Evolutionary conservation across 2,329 filamentous ascomycete genomes (phyloP).

Genomic region (Endoconidiophora laricicola): DNA sequence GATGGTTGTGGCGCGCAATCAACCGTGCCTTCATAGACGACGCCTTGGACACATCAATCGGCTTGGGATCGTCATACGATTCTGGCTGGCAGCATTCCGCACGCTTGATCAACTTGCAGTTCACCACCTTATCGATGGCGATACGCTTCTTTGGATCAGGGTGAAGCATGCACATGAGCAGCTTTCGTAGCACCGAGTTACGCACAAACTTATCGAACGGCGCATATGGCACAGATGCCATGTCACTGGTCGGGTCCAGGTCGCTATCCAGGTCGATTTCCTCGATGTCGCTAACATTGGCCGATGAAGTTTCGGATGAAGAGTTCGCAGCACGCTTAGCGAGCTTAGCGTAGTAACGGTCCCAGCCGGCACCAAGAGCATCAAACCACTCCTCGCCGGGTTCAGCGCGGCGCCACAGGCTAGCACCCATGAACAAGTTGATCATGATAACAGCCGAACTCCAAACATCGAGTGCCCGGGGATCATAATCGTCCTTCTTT

Average conservation of each 20-base stretch:
- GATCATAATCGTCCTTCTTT: constrained; percentile 50
- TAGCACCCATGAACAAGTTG: constrained; percentile 54
- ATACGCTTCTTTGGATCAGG: constrained; percentile 57
- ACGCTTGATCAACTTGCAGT: constrained; percentile 54
- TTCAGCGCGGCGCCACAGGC: constrained; percentile 58
- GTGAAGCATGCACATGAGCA: constrained; percentile 70
- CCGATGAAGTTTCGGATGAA: too few relatives aligned
- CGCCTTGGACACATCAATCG: constrained; percentile 42
- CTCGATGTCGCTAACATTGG: too few relatives aligned
- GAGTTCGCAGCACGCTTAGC: too few relatives aligned
- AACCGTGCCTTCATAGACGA: constrained; percentile 29
- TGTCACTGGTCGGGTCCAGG: constrained; percentile 29
- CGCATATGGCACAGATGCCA: constrained; percentile 12
- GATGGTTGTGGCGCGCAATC: constrained; percentile 41
- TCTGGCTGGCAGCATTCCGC: constrained; percentile 69
- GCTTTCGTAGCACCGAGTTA: constrained; percentile 49
- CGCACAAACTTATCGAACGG: constrained; percentile 50
- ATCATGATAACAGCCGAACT: constrained; percentile 71
- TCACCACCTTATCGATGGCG: constrained; percentile 50
- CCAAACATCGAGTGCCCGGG: constrained; percentile 73
- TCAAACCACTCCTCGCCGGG: constrained; percentile 41
- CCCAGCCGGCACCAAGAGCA: constrained; percentile 48
- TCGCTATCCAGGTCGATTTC: constrained; percentile 14
- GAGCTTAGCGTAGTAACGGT: constrained; percentile 36
- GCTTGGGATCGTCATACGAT: constrained; percentile 43